Base-by-base conservation (phyloP, 257 asterid species). In the Gentiana dahurica region DNA sequence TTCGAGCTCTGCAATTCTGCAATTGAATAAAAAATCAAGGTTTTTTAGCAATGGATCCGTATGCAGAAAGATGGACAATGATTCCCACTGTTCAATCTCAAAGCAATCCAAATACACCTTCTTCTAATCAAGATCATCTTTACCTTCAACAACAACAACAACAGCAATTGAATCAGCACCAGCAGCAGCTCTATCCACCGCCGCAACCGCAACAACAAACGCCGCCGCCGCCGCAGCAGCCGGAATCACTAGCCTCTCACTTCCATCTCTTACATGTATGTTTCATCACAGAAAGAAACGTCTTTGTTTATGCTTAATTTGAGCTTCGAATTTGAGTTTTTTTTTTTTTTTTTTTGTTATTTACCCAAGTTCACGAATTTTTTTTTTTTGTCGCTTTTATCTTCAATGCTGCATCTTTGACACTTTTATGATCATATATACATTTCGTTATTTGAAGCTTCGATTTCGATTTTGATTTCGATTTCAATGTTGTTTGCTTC, bases 61-160 rank as follows among this genome's bases (percentile, higher is more conserved):
- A 70, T 54, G 87, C 85, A 57, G 94, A 87, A 54, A 79, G 77
- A 67, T 87, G 95, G 94, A 37, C 80, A 11, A 84, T 83, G 95
- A 78, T 84, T 71, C 94, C 94, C 74, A 84, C 65, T 81, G 75
- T 87, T 12, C 91, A 77, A 75, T 35, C 86, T 62, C 94, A 74
- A 62, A 84, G 95, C 65, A 84, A 84, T 65, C 95, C 94, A n/a
- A 45, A 79, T 47, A 84, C 95, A 1, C 94, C 95, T 62, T 81
- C 91, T 34, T 83, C 58, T 37, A 86, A 59, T 77, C 94, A 83
- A 68, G 94, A 86, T 65, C 71, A 83, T 45, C 60, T 79, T 35
- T 81, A 71, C 72, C 78, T 83, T 65, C 95, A 76, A 61, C 88
- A 83, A 48, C 86, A 83, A 48, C 86, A 81, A 53, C 94, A 78